These are phyloP conservation scores for Akanthomyces dipterigenus DNA, from an alignment of 2,329 filamentous ascomycete species.

Conservation along the genomic window DNA sequence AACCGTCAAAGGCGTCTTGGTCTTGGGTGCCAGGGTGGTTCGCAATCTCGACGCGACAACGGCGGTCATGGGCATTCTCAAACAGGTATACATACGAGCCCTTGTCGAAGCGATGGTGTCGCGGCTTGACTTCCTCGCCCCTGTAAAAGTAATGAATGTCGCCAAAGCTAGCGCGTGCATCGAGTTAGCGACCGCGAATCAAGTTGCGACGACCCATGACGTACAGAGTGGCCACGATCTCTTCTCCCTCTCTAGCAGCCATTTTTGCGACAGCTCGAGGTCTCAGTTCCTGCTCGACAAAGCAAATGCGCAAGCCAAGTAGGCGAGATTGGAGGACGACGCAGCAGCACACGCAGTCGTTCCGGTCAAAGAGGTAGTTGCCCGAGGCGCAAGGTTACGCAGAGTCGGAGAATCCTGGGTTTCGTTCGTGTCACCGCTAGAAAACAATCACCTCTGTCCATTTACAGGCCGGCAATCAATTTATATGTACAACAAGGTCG, in stretches of 20 bases:
- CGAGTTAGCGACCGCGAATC: not conserved
- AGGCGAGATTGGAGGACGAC: not conserved
- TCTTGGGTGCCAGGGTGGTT: constrained; percentile 67
- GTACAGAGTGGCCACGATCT: constrained; percentile 46
- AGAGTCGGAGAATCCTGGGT: not conserved
- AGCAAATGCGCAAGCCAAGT: not conserved
- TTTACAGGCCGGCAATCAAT: constrained; percentile 15
- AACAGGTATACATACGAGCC: constrained; percentile 76
- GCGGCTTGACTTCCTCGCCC: constrained; percentile 57
- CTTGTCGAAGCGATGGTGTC: constrained; percentile 76
- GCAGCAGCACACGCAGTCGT: not conserved
- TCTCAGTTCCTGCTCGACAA: not conserved
- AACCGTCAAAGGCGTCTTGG: constrained; percentile 75
- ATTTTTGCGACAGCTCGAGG: constrained; percentile 25
- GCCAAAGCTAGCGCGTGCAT: constrained; percentile 50
- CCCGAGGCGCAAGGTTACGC: not conserved
- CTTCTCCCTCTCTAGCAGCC: constrained; percentile 42
- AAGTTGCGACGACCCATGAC: constrained; percentile 17
- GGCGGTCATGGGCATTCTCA: constrained; percentile 60
- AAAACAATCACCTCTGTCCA: constrained; percentile 5
- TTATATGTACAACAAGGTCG: not conserved
- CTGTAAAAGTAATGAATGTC: constrained; percentile 76
- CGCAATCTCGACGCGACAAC: constrained; percentile 67
- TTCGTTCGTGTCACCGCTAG: not conserved
- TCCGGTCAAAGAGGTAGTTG: not conserved